Conservation (phyloP, 1,139 yeast genomes). For the Saccharomyces pastorianus region DNA sequence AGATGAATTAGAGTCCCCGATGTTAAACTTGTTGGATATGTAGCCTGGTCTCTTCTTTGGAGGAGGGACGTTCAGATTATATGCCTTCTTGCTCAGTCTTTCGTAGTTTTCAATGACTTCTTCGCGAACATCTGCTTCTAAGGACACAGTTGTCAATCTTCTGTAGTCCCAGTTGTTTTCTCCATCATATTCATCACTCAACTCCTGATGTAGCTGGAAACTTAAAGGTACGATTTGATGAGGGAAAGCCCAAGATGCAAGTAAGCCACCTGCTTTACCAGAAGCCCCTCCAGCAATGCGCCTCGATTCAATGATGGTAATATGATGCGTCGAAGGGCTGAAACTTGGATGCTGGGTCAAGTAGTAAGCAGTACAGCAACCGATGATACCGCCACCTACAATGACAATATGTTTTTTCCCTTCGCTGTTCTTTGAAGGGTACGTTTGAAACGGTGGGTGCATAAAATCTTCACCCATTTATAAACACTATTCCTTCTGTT, state of each 20-base stretch:
- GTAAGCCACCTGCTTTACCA: constrained; percentile 93
- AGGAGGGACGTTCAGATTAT: constrained; percentile 10
- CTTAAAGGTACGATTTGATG: constrained; percentile 87
- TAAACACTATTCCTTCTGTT: neutral
- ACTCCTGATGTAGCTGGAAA: constrained; percentile 75
- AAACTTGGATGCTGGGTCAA: constrained; percentile 75
- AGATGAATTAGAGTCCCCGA: constrained; percentile 6
- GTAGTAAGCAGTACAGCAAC: constrained; percentile 90
- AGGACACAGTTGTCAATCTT: constrained; percentile 73
- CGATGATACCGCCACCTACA: constrained; percentile 93
- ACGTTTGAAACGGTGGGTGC: constrained; percentile 15
- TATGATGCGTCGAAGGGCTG: constrained; percentile 62
- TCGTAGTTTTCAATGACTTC: constrained; percentile 3
- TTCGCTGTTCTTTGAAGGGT: constrained; percentile 50
- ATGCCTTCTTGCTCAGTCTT: constrained; percentile 2
- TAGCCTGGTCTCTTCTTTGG: constrained; percentile 10
- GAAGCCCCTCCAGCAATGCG: constrained; percentile 96
- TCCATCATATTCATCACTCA: constrained; percentile 73
- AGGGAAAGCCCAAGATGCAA: constrained; percentile 96
- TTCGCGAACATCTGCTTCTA: constrained; percentile 64
- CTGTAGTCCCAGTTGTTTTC: constrained; percentile 88
- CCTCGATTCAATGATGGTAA: constrained; percentile 82
- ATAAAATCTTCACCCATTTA: neutral
- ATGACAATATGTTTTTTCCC: constrained; percentile 64
- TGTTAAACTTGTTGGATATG: constrained; percentile 4